Conservation (phyloP, 257 asterid species). For the Coffea eugenioides region DNA sequence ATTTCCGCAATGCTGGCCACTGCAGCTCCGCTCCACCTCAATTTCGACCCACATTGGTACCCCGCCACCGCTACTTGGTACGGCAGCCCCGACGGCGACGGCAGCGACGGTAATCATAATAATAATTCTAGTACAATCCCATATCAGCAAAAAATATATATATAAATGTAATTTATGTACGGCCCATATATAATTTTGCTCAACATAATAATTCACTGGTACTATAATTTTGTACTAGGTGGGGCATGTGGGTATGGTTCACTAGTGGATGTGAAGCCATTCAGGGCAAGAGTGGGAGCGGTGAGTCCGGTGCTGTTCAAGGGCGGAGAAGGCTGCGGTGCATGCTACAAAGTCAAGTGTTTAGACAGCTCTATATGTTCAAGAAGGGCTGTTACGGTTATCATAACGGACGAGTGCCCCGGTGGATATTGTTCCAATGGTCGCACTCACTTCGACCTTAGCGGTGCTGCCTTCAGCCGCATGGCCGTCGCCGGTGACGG, state of each 20-base stretch:
- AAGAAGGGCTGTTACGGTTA: conserved; percentile 86
- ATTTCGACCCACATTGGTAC: conserved; percentile 52
- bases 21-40: conserved; percentile 29
- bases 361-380: conserved; percentile 80
- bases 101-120: conserved; percentile 56
- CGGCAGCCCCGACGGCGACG: conserved; percentile 98
- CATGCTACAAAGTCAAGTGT: conserved; percentile 86
- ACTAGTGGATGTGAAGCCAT: conserved; percentile 91
- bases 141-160: too few species aligned
- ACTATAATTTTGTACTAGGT: conserved; percentile 23
- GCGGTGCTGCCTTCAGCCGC: conserved; percentile 95
- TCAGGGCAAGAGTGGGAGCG: conserved; percentile 90
- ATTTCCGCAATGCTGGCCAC: conserved; percentile 20
- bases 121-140: neutral
- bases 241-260: conserved; percentile 98
- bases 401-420: conserved; percentile 93
- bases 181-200: too few species aligned
- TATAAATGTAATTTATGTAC: too few species aligned
- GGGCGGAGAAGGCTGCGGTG: conserved; percentile 96
- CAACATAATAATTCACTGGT: too few species aligned
- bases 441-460: conserved; percentile 74
- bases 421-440: conserved; percentile 74
- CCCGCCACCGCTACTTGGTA: conserved; percentile 98
- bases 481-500: conserved; percentile 78
- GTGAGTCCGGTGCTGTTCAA: conserved; percentile 90